Conservation (phyloP, 2,329 filamentous ascomycete species). For the Blumeria hordei region DNA sequence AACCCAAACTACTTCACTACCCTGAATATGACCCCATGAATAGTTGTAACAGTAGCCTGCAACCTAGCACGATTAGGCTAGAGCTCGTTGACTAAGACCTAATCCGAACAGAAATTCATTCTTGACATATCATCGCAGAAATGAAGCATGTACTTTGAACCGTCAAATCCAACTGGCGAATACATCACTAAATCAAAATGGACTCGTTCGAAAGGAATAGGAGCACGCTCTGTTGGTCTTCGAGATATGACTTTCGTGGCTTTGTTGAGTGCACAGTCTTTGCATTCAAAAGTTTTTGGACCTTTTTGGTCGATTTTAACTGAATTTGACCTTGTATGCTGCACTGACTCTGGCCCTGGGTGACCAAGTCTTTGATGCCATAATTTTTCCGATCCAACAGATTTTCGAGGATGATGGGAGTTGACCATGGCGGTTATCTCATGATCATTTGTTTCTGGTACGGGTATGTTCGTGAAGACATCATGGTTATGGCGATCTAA, state of each 20-base stretch:
- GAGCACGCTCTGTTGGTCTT: neutral
- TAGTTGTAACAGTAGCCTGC: no score
- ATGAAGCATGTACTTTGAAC: neutral
- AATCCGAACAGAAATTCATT: no score
- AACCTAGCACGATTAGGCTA: no score
- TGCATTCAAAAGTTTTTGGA: neutral
- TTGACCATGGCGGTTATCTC: neutral
- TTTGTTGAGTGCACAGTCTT: conserved; percentile 1
- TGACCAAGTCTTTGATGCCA: conserved; percentile 1
- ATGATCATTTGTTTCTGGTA: neutral
- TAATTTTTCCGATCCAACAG: neutral
- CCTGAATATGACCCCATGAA: no score
- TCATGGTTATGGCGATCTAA: conserved; percentile 1
- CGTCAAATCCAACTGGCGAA: neutral
- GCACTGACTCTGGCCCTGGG: neutral
- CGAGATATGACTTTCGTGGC: neutral
- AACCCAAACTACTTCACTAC: no score
- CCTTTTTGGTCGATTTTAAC: neutral
- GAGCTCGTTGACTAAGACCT: no score
- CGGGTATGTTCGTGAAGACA: neutral
- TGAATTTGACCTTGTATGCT: neutral
- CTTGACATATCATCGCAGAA: neutral
- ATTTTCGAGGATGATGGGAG: neutral
- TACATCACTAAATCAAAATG: neutral
- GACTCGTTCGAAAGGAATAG: neutral